Evolutionary conservation across 2,329 filamentous ascomycete genomes (phyloP), one percentile per base, ranked within the genome.

Genomic region (Fusarium duplospermum): DNA sequence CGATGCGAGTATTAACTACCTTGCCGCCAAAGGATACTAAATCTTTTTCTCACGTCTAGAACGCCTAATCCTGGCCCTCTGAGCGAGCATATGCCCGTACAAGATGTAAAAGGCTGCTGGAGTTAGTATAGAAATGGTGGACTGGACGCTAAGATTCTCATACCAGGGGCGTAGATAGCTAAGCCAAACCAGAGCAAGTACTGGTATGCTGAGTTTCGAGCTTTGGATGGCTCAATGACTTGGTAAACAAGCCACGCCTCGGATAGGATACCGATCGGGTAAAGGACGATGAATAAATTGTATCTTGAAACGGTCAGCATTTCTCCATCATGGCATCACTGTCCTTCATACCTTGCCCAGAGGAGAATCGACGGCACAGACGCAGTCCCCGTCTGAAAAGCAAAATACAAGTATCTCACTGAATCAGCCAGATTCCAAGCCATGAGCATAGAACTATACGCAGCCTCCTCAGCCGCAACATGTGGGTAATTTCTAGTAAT

Each of bases 401-500:
- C 70, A 22, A 77, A 77, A 18, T 76, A 77, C 3, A 68, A 13
- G 29, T 76, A 77, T 18, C 75, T 35, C 56, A 76, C 71, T 0
- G 61, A 61, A 65, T 77, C 75, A 2, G 75, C 75, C 1, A 64
- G 31, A 27, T 77, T 77, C 75, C 75, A 77, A 7, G 75, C 58
- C 38, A 70, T 57, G 2, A 77, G 68, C 75, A 77, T 76, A 9
- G 50, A 57, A 36, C 70, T 67, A 14, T 77, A 77, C 1, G 73
- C 73, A 31, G 27, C 35, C 9, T 77, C 75, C 2, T 60, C 20
- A 1, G 27, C 57, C 0, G 71, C 73, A 18, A 77, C 66, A 4
- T 76, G 61, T 0, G 75, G 68, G 18, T 77, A 77, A 31, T 77
- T 77, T 11, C 75, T 62, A 2, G 75, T 74, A 10, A 77, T 77